Base-by-base conservation (phyloP, 2,329 filamentous ascomycete species). In the Phyllosticta capitalensis region DNA sequence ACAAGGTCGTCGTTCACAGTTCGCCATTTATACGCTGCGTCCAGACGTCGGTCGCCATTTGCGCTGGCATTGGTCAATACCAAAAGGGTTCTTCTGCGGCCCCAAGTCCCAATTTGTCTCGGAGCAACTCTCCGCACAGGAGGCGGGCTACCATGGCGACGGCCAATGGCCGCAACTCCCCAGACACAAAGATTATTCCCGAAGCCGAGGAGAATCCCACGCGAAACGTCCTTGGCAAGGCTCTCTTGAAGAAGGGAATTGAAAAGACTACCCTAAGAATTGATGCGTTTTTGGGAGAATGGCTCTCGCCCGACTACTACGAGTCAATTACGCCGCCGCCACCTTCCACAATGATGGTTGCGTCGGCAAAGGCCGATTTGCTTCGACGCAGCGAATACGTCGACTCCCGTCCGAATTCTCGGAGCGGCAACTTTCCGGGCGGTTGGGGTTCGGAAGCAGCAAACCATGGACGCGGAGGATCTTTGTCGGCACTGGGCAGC, bases 11-110 rank as follows among this genome's bases (percentile, higher is more conserved):
- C 66, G 84, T 99, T 60, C 92, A 99, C 74, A 89, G 85, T 64
- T 97, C 92, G n/a, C 94, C 94, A 0, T 99, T 92, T 69, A 77
- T 96, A 57, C 84, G 94, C 73, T 99, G 94, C 71, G 81, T 96
- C 14, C 92, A 99, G 74, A 96, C 92, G 0, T 90, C 91, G 12
- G 84, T 96, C 55, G 92, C 87, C 28, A 90, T 97, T 68, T 87
- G 88, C 67, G 87, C 92, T 5, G 92, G 92, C 24, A 84, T 97
- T 54, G 86, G 88, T 7, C 84, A 90, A 66, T 84, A 70, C 75
- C 83, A 72, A 64, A n/a, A 10, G 9, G 38, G 38, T 1, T 45
- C 38, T n/a, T 45, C 38, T 4, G 10, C 12, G 17, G 38, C 58
- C 9, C 71, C 65, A 59, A 74, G 68, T 67, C 55, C 68, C 67